Base-by-base conservation (phyloP, 352 stramenopile species). In the Elongisporangium senticosum region DNA sequence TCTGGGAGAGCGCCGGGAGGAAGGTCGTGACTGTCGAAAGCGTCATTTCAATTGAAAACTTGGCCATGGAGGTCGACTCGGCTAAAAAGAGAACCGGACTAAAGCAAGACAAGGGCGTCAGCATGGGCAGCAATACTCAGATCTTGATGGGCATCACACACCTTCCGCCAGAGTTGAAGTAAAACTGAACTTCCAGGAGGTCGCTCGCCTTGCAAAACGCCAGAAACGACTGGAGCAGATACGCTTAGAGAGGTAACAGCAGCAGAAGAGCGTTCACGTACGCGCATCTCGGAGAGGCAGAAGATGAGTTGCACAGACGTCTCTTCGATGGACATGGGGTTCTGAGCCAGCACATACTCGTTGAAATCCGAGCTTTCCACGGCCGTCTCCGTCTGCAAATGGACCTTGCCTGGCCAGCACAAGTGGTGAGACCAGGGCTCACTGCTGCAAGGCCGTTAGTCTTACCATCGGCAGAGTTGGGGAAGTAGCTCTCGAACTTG, bases 21-120 rank as follows among this genome's bases (percentile, higher is more conserved):
- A 93, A 90, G 20, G 79, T 89, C n/a, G 81, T 87, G 48, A 92
- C 71, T 0, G 86, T 95, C 15, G 86, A 92, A 13, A 95, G 68
- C n/a, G 80, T 91, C 58, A 93, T 68, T 64, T 95, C 81, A 22
- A 89, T 67, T n/a, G 69, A 71, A 40, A 90, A 83, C 59, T 83
- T 87, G 26, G 82, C 79, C 56, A 81, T 63, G 7, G 81, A 75
- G 22, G 83, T 86, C 22, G 83, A 91, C 53, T 95, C 78, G 3
- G 86, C 79, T 13, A 71, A 71, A 49, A 93, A 83, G 13, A 93
- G 56, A 24, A 95, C 79, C 11, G 86, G 86, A 28, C 86, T 93
- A 40, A 13, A 57, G 3, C 0, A 53, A 14, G 33, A 20, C 19
- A 17, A 47, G 6, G 6, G 7, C 13, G 5, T 21, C 10, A n/a